Evolutionary conservation across 1,139 yeast species (phyloP), one percentile per base, ranked within the genome.

Genomic region (Scheffersomyces titani): DNA sequence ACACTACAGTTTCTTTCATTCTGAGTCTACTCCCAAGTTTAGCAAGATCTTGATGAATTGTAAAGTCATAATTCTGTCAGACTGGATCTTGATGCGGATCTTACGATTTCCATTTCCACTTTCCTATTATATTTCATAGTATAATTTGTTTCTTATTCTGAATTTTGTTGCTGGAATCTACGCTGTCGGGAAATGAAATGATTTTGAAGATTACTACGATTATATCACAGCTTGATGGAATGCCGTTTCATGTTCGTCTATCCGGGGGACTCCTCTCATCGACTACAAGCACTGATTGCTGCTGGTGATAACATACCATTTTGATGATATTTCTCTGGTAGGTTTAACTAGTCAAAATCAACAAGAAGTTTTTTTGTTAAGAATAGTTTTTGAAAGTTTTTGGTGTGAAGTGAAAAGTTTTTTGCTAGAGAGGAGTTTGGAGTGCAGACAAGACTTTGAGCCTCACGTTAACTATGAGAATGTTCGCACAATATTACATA

Each of bases 251-350:
- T 16, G 13, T 4, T 30, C 40, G 16, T 30, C 40, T 30, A 30
- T 30, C 40, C 9, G 40, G 40, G 40, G 40, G 16, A 11, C 40
- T 30, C 40, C 40, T 30, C 40, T 30, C 40, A 24, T 30, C 16
- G 13, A 30, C 40, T 30, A 11, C 40, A 30, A 30, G 40, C 40
- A 9, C 40, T 30, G 40, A 30, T 30, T 30, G 40, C 13, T 30
- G 40, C 40, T 30, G 40, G 40, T 47, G 58, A 51, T 44, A 57
- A 71, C 74, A 68, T 71, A 71, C 74, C 74, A 71, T 71, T 69
- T 69, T 71, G 70, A 65, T 65, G 70, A 67, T 69, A 67, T 66
- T 64, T 65, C 70, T 67, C 54, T 61, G 63, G 60, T 61, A 54
- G 55, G 62, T 55, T 47, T 48, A 44, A 50, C 50, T 48, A 52